phyloP scores from a whole-genome alignment of 352 stramenopile genomes.

The Globisporangium polare region DNA sequence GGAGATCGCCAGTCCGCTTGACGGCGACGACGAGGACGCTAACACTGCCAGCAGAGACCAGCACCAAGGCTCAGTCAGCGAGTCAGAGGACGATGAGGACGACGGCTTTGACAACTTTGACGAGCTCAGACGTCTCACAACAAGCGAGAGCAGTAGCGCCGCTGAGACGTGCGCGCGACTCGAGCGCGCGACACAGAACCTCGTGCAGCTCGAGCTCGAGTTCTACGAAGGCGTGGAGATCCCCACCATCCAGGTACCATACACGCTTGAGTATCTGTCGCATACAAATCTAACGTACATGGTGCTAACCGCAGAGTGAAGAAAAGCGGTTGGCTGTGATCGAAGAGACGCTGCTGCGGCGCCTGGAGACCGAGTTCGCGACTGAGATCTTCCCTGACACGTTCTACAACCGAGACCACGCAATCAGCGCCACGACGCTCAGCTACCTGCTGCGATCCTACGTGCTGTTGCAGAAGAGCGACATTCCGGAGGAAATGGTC shows the following conservation, averaged over 20 bases:
- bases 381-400: constrained; percentile 86
- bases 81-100: constrained; percentile 31
- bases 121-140: constrained; percentile 27
- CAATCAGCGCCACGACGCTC: constrained; percentile 56
- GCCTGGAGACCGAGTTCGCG: constrained; percentile 81
- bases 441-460: constrained; percentile 76
- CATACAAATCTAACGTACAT: neutral
- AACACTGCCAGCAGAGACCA: neutral
- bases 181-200: constrained; percentile 65
- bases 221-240: constrained; percentile 72
- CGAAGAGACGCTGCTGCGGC: constrained; percentile 65
- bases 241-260: constrained; percentile 55
- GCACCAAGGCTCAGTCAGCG: neutral
- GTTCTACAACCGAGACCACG: constrained; percentile 81
- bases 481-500: constrained; percentile 83
- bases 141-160: constrained; percentile 32
- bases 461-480: constrained; percentile 64
- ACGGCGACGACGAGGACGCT: constrained; percentile 21
- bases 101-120: constrained; percentile 79
- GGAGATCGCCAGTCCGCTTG: constrained; percentile 43
- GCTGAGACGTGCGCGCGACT: constrained; percentile 66
- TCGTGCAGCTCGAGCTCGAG: constrained; percentile 76
- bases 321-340: constrained; percentile 66
- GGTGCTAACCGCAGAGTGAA: constrained; percentile 29
- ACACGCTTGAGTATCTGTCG: neutral